Evolutionary conservation across 768 basidiomycete species (phyloP), one percentile per base, ranked within the genome.

Genomic region (Lyophyllum semitale): DNA sequence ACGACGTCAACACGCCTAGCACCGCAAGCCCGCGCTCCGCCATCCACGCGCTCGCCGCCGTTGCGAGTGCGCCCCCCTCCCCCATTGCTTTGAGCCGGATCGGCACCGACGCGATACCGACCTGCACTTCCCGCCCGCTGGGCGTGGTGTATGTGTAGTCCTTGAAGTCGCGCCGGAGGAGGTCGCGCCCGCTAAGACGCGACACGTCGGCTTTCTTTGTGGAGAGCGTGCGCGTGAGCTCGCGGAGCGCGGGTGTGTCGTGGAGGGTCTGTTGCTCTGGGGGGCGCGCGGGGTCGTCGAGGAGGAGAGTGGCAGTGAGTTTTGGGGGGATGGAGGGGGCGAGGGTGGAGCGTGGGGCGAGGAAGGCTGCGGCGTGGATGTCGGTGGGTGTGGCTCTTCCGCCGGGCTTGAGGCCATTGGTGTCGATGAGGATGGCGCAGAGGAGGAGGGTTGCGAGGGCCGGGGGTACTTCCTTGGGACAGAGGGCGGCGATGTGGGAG

Each of bases 151-250:
- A 70, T 1, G 70, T 66, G 65, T 94, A 96, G 60, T 96, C 87
- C 68, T 99, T 98, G 78, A 95, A 99, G 72, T 99, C 97, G n/a
- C 97, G 77, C 12, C 93, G 80, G 4, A 99, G 80, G 18, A 98
- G 82, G 64, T 98, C 94, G 53, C 82, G 78, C 0, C 84, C 83
- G 8, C 73, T 74, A 17, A 98, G 77, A 58, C 84, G 80, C 1
- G 83, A 81, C 8, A 98, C 75, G 54, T 87, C 82, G 3, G 63
- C 62, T 67, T 98, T 99, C 71, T 83, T 83, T 2, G 63, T 61
- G 47, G 73, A 55, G 22, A 93, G 77, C 2, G 69, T 66, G 32
- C 68, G 64, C 2, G 80, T 74, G 13, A 93, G 77, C 0, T 73
- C 71, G 58, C 76, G 76, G 45, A 91, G 71, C 3, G 73, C 73